Conservation (phyloP, 805 yeast genomes). For the Wickerhamomyces xylosicus region DNA sequence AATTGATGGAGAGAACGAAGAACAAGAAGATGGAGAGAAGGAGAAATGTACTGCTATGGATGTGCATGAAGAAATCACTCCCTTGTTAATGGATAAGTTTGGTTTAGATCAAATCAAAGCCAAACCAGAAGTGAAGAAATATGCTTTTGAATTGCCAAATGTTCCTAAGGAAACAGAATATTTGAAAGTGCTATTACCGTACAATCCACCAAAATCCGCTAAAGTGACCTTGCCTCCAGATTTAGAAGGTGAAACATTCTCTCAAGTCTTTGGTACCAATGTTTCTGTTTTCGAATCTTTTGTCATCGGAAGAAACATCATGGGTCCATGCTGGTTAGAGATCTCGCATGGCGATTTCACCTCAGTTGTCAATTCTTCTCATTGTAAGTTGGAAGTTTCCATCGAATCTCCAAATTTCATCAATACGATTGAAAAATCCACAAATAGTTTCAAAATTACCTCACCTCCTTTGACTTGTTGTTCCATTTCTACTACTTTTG, state of each 20-base stretch:
- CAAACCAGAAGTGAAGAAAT: conserved; percentile 63
- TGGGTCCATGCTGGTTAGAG: conserved; percentile 98
- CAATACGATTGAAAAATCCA: conserved; percentile 34
- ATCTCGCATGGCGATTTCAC: conserved; percentile 53
- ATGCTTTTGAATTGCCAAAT: conserved; percentile 79
- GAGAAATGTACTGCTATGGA: conserved; percentile 44
- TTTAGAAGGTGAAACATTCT: conserved; percentile 65
- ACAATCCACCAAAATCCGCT: conserved; percentile 45
- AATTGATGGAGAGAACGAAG: conserved; percentile 31
- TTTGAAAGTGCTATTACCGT: conserved; percentile 69
- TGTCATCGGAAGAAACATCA: conserved; percentile 69
- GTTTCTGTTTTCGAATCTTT: conserved; percentile 75
- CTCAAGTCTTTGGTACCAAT: conserved; percentile 70
- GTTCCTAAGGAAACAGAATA: conserved; percentile 77
- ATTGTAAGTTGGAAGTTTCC: conserved; percentile 70
- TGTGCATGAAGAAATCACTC: conserved; percentile 68
- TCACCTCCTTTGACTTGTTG: conserved; percentile 66
- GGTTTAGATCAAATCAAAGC: conserved; percentile 57
- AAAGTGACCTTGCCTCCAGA: conserved; percentile 45
- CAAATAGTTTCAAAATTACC: conserved; percentile 25
- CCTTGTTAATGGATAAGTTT: conserved; percentile 49
- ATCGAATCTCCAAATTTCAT: conserved; percentile 39
- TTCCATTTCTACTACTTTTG: conserved; percentile 70
- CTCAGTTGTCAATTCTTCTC: conserved; percentile 54
- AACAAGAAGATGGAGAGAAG: conserved; percentile 1